These are phyloP conservation scores for Trichocladium uniseriatum DNA, from an alignment of 495 filamentous ascomycete genomes.

Conservation along the genomic window DNA sequence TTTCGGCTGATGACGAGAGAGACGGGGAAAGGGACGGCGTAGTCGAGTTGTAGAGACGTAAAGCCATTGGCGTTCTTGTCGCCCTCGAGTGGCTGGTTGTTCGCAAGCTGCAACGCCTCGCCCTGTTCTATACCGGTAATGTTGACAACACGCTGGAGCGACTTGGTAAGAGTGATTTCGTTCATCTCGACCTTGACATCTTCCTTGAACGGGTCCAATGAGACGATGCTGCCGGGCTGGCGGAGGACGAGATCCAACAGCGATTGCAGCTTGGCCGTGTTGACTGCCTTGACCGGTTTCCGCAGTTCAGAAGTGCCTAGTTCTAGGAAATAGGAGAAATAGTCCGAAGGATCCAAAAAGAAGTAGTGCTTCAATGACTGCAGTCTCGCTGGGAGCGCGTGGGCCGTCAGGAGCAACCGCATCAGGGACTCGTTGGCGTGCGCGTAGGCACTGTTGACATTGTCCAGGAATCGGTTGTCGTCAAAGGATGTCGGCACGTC, in stretches of 20 bases:
- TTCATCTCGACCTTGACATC: conserved; percentile 97
- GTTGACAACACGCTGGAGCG: conserved; percentile 90
- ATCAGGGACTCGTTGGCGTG: conserved; percentile 93
- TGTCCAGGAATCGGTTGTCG: conserved; percentile 82
- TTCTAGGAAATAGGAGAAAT: conserved; percentile 95
- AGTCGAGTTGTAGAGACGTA: conserved; percentile 87
- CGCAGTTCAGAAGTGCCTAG: conserved; percentile 76
- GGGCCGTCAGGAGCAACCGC: conserved; percentile 82
- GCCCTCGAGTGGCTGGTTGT: conserved; percentile 50
- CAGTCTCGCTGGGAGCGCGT: conserved; percentile 76
- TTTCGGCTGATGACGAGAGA: conserved; percentile 94
- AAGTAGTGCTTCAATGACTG: conserved; percentile 96
- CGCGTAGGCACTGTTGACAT: conserved; percentile 89
- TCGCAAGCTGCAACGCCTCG: conserved; percentile 46
- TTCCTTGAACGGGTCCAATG: conserved; percentile 93
- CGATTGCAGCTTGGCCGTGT: conserved; percentile 85
- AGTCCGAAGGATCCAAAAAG: conserved; percentile 95
- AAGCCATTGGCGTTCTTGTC: conserved; percentile 85
- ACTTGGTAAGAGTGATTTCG: conserved; percentile 81
- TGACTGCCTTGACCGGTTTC: conserved; percentile 79
- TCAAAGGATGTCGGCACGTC: conserved; percentile 90
- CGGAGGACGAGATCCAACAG: conserved; percentile 88
- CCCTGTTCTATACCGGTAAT: conserved; percentile 91
- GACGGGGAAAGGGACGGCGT: conserved; percentile 89
- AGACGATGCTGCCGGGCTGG: conserved; percentile 88